These are phyloP conservation scores for Fusarium odoratissimum DNA, from an alignment of 2,329 filamentous ascomycete species.

Conservation along the genomic window DNA sequence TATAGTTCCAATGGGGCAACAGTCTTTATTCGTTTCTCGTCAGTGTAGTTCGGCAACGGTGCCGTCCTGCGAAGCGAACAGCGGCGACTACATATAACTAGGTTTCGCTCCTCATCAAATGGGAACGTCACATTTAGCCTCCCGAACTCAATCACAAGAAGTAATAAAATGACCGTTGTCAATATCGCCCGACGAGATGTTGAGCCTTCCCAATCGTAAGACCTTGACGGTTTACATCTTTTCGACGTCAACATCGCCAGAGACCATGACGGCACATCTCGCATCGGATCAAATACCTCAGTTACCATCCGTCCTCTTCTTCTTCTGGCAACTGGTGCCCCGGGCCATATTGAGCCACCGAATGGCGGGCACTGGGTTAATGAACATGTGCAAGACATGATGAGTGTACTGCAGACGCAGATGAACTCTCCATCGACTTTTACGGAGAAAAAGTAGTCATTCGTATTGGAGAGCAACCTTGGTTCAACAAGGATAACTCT, in stretches of 20 bases:
- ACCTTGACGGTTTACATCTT: not conserved
- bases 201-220: not conserved
- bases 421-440: not conserved
- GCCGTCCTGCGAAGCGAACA: not conserved
- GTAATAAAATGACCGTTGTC: not conserved
- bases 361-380: not conserved
- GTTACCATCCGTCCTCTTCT: not conserved
- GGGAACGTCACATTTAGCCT: not conserved
- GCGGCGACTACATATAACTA: not conserved
- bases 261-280: not conserved
- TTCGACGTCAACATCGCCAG: not conserved
- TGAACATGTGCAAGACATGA: not conserved
- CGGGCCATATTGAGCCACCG: not conserved
- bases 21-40: not conserved
- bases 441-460: not conserved
- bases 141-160: fast-evolving
- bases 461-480: not conserved
- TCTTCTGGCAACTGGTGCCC: not conserved
- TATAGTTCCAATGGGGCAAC: not conserved
- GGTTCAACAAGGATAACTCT: not conserved
- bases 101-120: not conserved
- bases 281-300: not conserved
- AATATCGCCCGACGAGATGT: not conserved
- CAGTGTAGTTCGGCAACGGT: not conserved
- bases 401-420: not conserved